A percentile compares a stretch with the other conserved stretches of the same genome.
These are phyloP conservation scores for Mortierella claussenii DNA, from an alignment of 192 early-diverging fungal genomes.

Conservation along the genomic window DNA sequence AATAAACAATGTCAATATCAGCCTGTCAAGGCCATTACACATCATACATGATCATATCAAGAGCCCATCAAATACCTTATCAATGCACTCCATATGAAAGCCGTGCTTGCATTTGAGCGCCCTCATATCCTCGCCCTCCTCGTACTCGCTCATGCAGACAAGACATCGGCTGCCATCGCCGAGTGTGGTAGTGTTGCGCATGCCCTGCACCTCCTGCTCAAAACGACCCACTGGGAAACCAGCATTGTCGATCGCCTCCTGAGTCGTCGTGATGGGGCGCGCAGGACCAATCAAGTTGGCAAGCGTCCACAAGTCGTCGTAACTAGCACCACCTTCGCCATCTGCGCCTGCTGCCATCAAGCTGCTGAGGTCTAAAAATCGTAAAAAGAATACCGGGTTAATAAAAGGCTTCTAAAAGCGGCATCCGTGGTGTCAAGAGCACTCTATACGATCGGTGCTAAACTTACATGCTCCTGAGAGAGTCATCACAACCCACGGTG, in stretches of 20 bases:
- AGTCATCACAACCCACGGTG: constrained; percentile 44
- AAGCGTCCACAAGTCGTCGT: constrained; percentile 54
- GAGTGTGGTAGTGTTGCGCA: constrained; percentile 29
- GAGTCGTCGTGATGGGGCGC: constrained; percentile 55
- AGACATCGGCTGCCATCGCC: constrained; percentile 57
- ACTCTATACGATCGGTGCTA: too few relatives aligned
- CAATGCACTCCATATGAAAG: constrained; percentile 67
- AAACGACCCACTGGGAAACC: constrained; percentile 44
- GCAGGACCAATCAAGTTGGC: constrained; percentile 56
- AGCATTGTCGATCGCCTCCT: constrained; percentile 53
- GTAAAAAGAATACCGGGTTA: not conserved
- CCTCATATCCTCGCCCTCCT: constrained; percentile 57
- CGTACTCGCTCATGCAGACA: constrained; percentile 65
- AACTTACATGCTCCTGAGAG: constrained; percentile 46
- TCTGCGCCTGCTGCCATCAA: constrained; percentile 33
- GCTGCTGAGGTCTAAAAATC: constrained; percentile 32
- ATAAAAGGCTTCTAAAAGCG: too few relatives aligned
- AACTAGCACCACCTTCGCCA: constrained; percentile 31
- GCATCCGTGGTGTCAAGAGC: too few relatives aligned
- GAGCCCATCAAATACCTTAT: constrained; percentile 44
- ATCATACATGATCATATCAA: too few relatives aligned
- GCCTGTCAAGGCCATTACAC: too few relatives aligned
- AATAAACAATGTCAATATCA: not conserved
- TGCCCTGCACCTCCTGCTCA: constrained; percentile 41
- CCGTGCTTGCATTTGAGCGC: constrained; percentile 64